Evolutionary conservation across 2,329 filamentous ascomycete species (phyloP), one percentile per base, ranked within the genome.

Genomic region (Purpureocillium lavendulum): DNA sequence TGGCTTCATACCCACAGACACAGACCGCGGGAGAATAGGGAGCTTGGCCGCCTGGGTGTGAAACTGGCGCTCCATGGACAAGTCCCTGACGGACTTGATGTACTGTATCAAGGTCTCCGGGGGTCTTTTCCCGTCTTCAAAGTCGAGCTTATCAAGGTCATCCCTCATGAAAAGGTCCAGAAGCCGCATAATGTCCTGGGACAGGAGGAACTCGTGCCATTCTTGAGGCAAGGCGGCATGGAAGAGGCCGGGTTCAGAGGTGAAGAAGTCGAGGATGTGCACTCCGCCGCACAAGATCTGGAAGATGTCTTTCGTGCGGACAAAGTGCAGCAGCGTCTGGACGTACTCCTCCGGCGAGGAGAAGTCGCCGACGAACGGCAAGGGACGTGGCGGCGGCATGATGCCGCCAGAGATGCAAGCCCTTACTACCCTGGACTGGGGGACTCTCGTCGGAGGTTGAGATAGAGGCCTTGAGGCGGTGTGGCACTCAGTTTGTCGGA

Each of bases 261-360:
- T 96, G 65, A 96, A 87, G 63, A 98, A 97, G 59, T 98, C 92
- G 41, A 97, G 73, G 46, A 98, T 89, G 57, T 98, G 92, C 1
- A 97, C 86, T n/a, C 90, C 89, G 39, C 92, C 92, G 56, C 88
- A 95, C n/a, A 98, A 72, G 18, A 86, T 87, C 48, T 87, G 84
- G 50, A 96, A 88, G 2, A 87, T 70, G 39, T 82, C 75, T 34
- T 84, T 85, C 2, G 78, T 80, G 6, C 80, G 80, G 2, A 81
- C 76, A 53, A 97, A 95, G 15, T 77, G 58, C 18, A 97, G 70
- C 11, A 97, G 75, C 14, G 80, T 80, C 18, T 85, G 71, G 36
- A 95, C 75, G 59, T 95, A 98, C 39, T 80, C 74, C 35, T 95
- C 85, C 6, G 79, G 65, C 33, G 76, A 77, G 30, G 67, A 57